A percentile compares a stretch with the other conserved stretches of the same genome.
Evolutionary conservation across 1,139 yeast genomes (phyloP).

Genomic region (Yamadazyma trypodendri): DNA sequence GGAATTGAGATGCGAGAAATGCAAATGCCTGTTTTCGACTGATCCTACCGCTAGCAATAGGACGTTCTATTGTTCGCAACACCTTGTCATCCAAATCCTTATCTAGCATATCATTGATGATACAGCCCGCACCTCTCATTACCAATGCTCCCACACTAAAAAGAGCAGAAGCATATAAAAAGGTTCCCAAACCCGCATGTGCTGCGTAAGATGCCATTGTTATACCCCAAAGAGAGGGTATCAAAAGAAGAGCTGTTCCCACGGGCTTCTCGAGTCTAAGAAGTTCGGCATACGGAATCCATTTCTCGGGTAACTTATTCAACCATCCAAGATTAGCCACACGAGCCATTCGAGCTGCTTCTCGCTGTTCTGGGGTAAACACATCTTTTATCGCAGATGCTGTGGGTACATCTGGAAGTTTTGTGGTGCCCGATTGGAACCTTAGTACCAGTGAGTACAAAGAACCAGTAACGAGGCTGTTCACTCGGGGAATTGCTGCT

Average conservation of each 20-base stretch:
- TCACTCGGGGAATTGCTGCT: not conserved
- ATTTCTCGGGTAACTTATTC: conserved; percentile 60
- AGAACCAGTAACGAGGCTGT: not conserved
- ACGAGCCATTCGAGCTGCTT: conserved; percentile 56
- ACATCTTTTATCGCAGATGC: conserved; percentile 1
- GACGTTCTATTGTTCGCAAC: conserved; percentile 83
- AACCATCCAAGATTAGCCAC: conserved; percentile 61
- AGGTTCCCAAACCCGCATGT: conserved; percentile 63
- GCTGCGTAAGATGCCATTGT: conserved; percentile 81
- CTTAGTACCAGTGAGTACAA: not conserved
- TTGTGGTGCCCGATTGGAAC: not conserved
- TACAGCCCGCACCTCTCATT: conserved; percentile 99
- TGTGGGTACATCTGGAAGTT: no score
- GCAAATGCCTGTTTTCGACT: conserved; percentile 67
- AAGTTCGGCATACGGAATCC: conserved; percentile 89
- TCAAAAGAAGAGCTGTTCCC: conserved; percentile 78
- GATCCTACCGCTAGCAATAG: conserved; percentile 86
- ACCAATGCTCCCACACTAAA: conserved; percentile 83
- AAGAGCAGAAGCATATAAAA: conserved; percentile 51
- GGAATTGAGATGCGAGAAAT: conserved; percentile 73
- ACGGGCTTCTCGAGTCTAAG: conserved; percentile 93
- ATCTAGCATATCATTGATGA: conserved; percentile 87
- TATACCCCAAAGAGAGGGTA: conserved; percentile 82
- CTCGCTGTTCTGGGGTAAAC: conserved; percentile 53
- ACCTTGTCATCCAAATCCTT: conserved; percentile 81